Evolutionary conservation across 768 basidiomycete genomes (phyloP).

Genomic region (Hericium alpestre): DNA sequence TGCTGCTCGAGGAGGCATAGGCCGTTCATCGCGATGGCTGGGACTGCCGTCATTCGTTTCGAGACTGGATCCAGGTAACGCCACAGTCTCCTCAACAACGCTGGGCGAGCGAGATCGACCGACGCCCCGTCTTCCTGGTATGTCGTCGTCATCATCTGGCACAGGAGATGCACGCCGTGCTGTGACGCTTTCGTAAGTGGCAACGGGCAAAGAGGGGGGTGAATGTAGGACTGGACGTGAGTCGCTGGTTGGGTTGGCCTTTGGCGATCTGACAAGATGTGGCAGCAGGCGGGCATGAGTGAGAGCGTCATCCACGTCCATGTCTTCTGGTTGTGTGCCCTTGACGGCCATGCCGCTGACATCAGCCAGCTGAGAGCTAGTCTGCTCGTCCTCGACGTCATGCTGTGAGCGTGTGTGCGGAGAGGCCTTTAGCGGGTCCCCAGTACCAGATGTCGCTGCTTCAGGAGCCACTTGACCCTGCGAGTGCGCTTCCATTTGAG

Average conservation of each 20-base stretch:
- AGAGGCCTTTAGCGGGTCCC: not conserved
- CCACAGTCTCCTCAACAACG: not conserved
- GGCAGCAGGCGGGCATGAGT: not conserved
- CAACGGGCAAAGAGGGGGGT: not conserved
- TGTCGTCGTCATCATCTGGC: not conserved
- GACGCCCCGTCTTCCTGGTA: not conserved
- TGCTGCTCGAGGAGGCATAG: not conserved
- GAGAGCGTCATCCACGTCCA: not conserved
- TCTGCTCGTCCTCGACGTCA: not conserved
- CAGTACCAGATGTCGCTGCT: not conserved
- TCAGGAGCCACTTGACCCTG: not conserved
- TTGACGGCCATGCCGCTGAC: not conserved
- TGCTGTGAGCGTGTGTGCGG: not conserved
- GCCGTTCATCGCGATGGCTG: not conserved
- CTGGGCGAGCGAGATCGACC: not conserved
- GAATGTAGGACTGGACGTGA: not conserved
- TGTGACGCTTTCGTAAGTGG: not conserved
- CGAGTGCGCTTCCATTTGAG: not conserved
- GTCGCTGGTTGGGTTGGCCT: no score
- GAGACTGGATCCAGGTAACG: not conserved
- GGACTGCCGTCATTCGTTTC: not conserved
- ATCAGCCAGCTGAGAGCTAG: not conserved
- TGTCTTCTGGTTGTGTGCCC: not conserved
- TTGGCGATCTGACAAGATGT: no score
- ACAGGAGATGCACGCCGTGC: not conserved